Evolutionary conservation across 1,139 yeast genomes (phyloP).

Genomic region (Yamadazyma membranifaciens): DNA sequence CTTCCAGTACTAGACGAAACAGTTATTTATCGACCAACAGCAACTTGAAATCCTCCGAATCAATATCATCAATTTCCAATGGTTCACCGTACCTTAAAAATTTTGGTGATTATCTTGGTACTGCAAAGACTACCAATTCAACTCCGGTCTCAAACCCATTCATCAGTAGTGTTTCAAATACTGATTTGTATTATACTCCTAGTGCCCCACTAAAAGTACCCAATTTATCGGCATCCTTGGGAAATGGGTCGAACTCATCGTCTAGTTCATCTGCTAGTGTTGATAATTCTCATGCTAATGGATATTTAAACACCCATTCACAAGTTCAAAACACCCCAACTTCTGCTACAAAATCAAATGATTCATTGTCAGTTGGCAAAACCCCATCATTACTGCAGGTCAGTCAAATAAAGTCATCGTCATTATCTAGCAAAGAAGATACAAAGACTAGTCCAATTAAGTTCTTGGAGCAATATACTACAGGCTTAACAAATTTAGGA

Average conservation of each 20-base stretch:
- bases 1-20: conserved; percentile 13
- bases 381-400: not conserved
- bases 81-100: conserved; percentile 33
- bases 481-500: conserved; percentile 79
- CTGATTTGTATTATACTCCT: conserved; percentile 9
- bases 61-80: conserved; percentile 8
- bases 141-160: conserved; percentile 21
- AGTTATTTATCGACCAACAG: conserved; percentile 8
- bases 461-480: conserved; percentile 34
- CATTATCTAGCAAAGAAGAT: not conserved
- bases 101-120: conserved; percentile 40
- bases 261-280: not conserved
- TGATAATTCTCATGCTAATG: not conserved
- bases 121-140: conserved; percentile 25
- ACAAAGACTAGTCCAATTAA: conserved; percentile 16
- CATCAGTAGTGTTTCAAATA: conserved; percentile 3
- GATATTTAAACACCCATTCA: not conserved
- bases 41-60: conserved; percentile 5
- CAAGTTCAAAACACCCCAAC: not conserved
- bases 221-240: not conserved
- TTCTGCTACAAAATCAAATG: not conserved
- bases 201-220: conserved; percentile 14
- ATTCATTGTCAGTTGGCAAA: not conserved
- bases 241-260: not conserved
- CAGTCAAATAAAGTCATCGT: not conserved